Percentiles rank a stretch among this genome's conserved stretches.
Evolutionary conservation across 306 rosid species (phyloP).

Genomic region (Trifolium subterraneum): DNA sequence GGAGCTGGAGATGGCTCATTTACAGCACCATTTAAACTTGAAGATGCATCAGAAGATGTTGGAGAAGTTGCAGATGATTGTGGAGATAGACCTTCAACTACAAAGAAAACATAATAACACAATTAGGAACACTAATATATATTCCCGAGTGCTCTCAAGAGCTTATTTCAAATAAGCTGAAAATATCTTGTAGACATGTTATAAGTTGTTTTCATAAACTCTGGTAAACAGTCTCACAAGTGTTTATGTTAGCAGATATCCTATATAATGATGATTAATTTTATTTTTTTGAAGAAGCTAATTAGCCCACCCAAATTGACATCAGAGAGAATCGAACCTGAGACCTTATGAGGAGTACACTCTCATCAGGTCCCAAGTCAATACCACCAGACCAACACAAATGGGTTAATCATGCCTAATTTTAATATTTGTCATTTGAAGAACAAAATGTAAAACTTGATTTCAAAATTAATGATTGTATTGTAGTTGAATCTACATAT

Average conservation of each 20-base stretch:
- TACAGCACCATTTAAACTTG: slow-evolving; percentile 20
- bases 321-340: too few species aligned
- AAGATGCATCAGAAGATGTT: slow-evolving; percentile 31
- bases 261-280: background rate
- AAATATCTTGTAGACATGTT: too few species aligned
- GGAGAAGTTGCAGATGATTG: slow-evolving; percentile 46
- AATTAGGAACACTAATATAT: background rate
- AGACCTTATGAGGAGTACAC: too few species aligned
- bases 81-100: slow-evolving; percentile 55
- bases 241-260: too few species aligned
- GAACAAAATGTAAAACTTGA: background rate
- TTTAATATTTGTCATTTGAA: background rate
- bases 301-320: too few species aligned
- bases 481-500: background rate
- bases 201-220: background rate
- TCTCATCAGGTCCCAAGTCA: too few species aligned
- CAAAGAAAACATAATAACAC: slow-evolving; percentile 14
- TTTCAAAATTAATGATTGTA: background rate
- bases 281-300: too few species aligned
- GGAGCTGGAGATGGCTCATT: slow-evolving; percentile 53
- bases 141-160: too few species aligned
- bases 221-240: background rate
- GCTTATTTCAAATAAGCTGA: background rate
- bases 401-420: too few species aligned
- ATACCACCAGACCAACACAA: too few species aligned